Evolutionary conservation across 148 eudicot genomes (phyloP).

Genomic region (Vaccinium vitisidaea): DNA sequence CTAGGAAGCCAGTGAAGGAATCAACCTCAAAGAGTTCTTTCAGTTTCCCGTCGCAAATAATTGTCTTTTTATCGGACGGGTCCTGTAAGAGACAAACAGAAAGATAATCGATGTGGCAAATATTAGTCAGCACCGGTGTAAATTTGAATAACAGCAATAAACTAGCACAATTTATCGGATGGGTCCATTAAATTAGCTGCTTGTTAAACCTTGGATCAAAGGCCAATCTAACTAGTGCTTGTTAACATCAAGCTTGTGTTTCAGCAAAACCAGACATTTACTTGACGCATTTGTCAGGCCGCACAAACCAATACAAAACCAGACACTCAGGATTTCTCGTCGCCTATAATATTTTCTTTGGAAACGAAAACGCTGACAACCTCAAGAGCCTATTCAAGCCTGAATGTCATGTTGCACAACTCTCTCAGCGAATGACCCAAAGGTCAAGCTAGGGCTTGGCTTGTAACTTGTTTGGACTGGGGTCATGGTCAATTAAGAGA

Average conservation of each 20-base stretch:
- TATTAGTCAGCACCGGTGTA: not conserved
- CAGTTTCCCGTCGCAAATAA: slow-evolving; percentile 76
- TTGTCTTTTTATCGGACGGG: slow-evolving; percentile 54
- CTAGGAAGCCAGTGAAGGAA: slow-evolving; percentile 51
- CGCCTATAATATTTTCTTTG: not conserved
- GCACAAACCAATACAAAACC: not conserved
- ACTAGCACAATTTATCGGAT: too few species aligned
- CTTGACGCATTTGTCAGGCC: not conserved
- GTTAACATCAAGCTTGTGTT: not conserved
- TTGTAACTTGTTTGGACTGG: not conserved
- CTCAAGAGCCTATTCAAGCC: not conserved
- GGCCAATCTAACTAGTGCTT: not conserved
- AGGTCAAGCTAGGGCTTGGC: not conserved
- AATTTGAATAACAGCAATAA: not conserved
- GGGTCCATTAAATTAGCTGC: not conserved
- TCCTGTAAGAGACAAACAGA: slow-evolving; percentile 43
- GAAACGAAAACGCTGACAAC: not conserved
- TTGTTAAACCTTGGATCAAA: slow-evolving; percentile 5
- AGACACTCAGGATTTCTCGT: not conserved
- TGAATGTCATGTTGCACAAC: not conserved
- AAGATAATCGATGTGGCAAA: not conserved
- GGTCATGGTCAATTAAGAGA: not conserved
- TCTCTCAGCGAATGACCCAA: not conserved
- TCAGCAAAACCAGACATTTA: not conserved
- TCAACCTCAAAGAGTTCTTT: slow-evolving; percentile 74